phyloP scores from a whole-genome alignment of 1,139 yeast genomes.

The Kazachstania sp. region DNA sequence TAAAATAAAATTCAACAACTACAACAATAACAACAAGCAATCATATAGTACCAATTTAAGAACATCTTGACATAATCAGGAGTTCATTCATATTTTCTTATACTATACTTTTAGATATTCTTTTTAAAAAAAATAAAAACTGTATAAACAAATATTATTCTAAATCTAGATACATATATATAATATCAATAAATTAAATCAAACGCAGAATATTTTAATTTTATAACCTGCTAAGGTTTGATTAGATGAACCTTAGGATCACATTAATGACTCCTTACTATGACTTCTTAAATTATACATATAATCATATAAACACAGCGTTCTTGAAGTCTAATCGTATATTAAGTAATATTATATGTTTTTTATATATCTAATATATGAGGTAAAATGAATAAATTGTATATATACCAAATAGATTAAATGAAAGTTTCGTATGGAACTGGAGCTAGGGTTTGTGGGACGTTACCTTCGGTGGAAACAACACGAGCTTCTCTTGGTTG shows the following conservation, averaged over 20 bases:
- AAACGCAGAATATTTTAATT: not conserved
- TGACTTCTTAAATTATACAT: not conserved
- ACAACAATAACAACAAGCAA: no score
- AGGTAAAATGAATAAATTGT: conserved; percentile 7
- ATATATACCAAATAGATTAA: conserved; percentile 39
- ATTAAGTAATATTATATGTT: conserved; percentile 8
- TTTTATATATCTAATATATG: conserved; percentile 12
- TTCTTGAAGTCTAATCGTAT: conserved; percentile 4
- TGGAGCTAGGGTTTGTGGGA: conserved; percentile 97
- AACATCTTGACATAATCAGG: not conserved
- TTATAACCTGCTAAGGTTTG: no score
- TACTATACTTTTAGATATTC: conserved; percentile 5
- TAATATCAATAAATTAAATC: not conserved
- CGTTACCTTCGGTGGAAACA: conserved; percentile 67
- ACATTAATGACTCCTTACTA: no score
- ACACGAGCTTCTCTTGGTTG: conserved; percentile 91
- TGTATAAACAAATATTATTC: not conserved
- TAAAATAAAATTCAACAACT: not conserved
- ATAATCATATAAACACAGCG: not conserved
- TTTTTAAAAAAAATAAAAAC: conserved; percentile 3
- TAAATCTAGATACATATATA: not conserved
- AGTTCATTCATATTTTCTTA: not conserved
- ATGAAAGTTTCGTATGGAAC: conserved; percentile 99
- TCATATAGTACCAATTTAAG: not conserved
- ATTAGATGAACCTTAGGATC: no score